Evolutionary conservation across 1,284 basidiomycete genomes (phyloP).

Genomic region (Cutaneotrichosporon sp.): DNA sequence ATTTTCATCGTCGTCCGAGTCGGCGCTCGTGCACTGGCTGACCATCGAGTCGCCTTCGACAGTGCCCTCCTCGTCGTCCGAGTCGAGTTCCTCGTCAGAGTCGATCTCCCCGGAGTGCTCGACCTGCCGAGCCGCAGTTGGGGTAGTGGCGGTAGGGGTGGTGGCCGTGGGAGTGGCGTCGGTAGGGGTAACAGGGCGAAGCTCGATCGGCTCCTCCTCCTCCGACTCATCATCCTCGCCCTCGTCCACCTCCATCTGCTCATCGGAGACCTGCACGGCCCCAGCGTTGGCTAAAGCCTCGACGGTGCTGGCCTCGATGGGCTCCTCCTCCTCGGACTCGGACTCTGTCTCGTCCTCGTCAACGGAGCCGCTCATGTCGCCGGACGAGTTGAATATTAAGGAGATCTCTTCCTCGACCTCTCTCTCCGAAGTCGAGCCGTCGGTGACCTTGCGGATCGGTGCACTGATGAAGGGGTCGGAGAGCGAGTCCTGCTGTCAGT

Average conservation of each 20-base stretch:
- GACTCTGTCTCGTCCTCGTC: slow-evolving; percentile 21
- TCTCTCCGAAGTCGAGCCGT: not conserved
- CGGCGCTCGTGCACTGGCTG: not conserved
- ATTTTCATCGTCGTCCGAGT: slow-evolving; percentile 19
- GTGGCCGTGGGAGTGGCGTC: slow-evolving; percentile 1
- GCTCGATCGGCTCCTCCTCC: slow-evolving; percentile 8
- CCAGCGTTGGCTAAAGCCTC: not conserved
- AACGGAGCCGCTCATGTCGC: not conserved
- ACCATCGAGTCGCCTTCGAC: slow-evolving; percentile 34
- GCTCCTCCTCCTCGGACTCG: slow-evolving; percentile 31
- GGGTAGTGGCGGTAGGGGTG: not conserved
- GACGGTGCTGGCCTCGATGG: not conserved
- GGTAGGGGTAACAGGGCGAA: not conserved
- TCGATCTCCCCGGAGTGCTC: slow-evolving; percentile 11
- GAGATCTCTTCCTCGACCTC: slow-evolving; percentile 9
- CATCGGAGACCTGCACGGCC: not conserved
- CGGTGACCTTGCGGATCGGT: not conserved
- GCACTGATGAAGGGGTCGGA: slow-evolving; percentile 39
- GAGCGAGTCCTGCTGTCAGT: slow-evolving; percentile 8
- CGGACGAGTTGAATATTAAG: not conserved
- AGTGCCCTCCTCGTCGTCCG: slow-evolving; percentile 40
- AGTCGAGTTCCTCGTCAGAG: slow-evolving; percentile 31
- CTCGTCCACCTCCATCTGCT: slow-evolving; percentile 18
- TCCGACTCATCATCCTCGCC: too few species aligned
- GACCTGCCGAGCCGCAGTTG: not conserved